Percentiles rank a stretch among this genome's conserved stretches.
Evolutionary conservation across 2,329 filamentous ascomycete genomes (phyloP).

Genomic region (Aureobasidium melanogenum): DNA sequence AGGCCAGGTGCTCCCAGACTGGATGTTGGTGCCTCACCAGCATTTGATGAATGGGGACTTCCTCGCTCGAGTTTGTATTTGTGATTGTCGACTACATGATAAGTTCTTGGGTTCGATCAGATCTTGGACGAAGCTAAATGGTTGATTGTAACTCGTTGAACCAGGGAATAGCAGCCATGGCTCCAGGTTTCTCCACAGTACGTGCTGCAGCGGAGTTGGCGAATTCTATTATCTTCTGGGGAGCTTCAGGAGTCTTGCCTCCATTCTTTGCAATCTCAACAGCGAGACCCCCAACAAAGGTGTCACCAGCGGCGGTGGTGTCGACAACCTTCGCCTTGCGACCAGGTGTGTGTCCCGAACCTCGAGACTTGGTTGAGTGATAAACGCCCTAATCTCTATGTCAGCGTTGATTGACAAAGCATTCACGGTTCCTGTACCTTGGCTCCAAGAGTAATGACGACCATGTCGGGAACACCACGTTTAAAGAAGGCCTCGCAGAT

Average conservation of each 20-base stretch:
- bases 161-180: conserved; percentile 60
- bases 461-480: conserved; percentile 64
- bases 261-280: conserved; percentile 55
- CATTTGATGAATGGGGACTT: too few species aligned
- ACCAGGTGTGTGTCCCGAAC: conserved; percentile 34
- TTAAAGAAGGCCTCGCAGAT: conserved; percentile 48
- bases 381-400: conserved; percentile 23
- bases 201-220: conserved; percentile 55
- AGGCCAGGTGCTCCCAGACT: too few species aligned
- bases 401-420: neutral
- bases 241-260: conserved; percentile 32
- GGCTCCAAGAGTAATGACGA: conserved; percentile 77
- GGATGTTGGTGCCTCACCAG: too few species aligned
- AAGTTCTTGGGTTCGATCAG: too few species aligned
- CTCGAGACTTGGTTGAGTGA: conserved; percentile 20
- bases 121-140: neutral
- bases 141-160: conserved; percentile 37
- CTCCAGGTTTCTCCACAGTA: conserved; percentile 58
- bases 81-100: neutral
- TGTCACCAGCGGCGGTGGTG: conserved; percentile 90
- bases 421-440: conserved; percentile 41
- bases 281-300: conserved; percentile 83
- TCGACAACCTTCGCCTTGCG: conserved; percentile 73
- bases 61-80: neutral
- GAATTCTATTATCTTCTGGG: conserved; percentile 51